Percentiles rank a stretch among this genome's conserved stretches.
Conservation (phyloP, 192 early-diverging fungal species). For the Jimgerdemannia flammicorona region DNA sequence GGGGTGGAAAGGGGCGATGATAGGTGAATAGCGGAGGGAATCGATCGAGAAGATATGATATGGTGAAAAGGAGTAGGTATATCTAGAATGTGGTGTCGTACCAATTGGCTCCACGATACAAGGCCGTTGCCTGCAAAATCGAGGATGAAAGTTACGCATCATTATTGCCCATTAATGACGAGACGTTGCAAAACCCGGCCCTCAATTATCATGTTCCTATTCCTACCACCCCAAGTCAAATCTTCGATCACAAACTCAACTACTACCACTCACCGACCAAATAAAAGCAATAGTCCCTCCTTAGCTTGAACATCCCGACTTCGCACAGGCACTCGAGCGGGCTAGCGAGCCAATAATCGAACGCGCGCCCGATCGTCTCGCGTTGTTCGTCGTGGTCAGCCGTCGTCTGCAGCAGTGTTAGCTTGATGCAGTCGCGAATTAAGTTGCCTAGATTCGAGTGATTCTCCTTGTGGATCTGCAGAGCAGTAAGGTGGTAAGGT, state of each 20-base stretch:
- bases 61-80: background rate
- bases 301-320: background rate
- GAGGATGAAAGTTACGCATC: background rate
- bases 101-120: background rate
- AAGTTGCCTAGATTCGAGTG: background rate
- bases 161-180: no score
- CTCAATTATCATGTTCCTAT: background rate
- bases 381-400: background rate
- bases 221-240: background rate
- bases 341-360: background rate
- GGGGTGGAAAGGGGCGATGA: background rate
- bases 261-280: background rate
- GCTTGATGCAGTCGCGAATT: background rate
- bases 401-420: background rate
- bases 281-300: background rate
- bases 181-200: background rate
- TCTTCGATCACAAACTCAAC: background rate
- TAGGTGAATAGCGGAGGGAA: background rate
- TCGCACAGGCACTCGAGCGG: background rate
- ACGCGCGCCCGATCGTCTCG: background rate
- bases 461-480: background rate
- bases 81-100: background rate
- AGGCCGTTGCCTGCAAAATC: background rate
- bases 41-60: background rate
- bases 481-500: background rate